A percentile compares a stretch with the other conserved stretches of the same genome.
phyloP scores from a whole-genome alignment of 2,329 filamentous ascomycete species.

The Claviceps purpurea region DNA sequence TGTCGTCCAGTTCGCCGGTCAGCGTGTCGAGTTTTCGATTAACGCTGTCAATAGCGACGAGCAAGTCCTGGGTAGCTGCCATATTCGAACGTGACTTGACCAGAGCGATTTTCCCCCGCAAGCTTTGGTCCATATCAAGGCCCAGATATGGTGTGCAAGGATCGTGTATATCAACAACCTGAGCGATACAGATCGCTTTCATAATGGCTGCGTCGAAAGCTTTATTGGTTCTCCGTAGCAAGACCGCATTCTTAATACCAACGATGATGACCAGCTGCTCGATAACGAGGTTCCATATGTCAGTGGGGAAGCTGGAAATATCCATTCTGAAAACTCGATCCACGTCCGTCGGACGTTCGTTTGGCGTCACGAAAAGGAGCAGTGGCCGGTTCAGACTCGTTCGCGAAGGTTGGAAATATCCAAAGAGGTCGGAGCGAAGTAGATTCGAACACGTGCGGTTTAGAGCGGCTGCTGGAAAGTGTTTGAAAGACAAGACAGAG shows the following conservation, averaged over 20 bases:
- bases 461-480: no score
- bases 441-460: no score
- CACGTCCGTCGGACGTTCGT: no score
- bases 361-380: no score
- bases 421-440: no score
- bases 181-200: background rate
- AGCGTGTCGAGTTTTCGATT: background rate
- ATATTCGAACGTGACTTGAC: background rate
- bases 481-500: no score
- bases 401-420: no score
- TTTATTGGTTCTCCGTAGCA: background rate
- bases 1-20: background rate
- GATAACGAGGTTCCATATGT: background rate
- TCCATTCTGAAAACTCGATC: background rate
- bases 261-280: background rate
- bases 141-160: background rate
- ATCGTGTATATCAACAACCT: background rate
- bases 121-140: background rate
- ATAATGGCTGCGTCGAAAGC: background rate
- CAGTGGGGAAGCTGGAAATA: background rate
- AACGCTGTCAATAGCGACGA: background rate
- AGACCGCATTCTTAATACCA: background rate
- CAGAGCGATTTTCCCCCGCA: background rate
- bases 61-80: background rate
- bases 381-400: no score